Percentiles rank a stretch among this genome's conserved stretches.
Evolutionary conservation across 768 basidiomycete genomes (phyloP).

Genomic region (Lyophyllum shimeji): DNA sequence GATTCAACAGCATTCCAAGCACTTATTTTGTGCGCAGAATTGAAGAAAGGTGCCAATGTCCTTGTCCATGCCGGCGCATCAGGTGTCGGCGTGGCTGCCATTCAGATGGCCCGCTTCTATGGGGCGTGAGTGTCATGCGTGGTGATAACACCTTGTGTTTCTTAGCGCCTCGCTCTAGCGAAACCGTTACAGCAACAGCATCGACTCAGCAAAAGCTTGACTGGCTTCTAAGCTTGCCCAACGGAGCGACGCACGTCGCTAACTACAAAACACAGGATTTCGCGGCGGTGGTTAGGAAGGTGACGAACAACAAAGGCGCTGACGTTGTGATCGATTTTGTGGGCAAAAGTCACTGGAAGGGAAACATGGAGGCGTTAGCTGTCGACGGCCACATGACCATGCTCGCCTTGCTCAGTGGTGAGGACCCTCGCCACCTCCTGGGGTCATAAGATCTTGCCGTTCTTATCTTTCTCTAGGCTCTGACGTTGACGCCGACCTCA

Average conservation of each 20-base stretch:
- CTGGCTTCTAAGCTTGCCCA: slow-evolving; percentile 65
- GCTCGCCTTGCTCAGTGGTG: slow-evolving; percentile 67
- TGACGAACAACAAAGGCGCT: slow-evolving; percentile 69
- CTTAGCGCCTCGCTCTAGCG: slow-evolving; percentile 32
- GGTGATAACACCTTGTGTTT: neutral
- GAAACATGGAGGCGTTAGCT: slow-evolving; percentile 70
- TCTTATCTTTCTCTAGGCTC: slow-evolving; percentile 38
- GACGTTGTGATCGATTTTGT: slow-evolving; percentile 88
- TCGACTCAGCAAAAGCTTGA: slow-evolving; percentile 82
- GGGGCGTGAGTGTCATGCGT: slow-evolving; percentile 57
- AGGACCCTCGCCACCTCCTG: neutral
- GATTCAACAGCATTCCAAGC: slow-evolving; percentile 43
- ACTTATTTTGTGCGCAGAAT: slow-evolving; percentile 60
- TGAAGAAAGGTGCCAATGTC: slow-evolving; percentile 71
- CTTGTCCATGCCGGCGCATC: slow-evolving; percentile 91
- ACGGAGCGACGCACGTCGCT: slow-evolving; percentile 70
- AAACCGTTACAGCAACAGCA: slow-evolving; percentile 79
- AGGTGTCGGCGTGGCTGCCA: slow-evolving; percentile 86
- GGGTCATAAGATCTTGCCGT: neutral
- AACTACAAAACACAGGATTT: slow-evolving; percentile 90
- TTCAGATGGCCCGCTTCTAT: slow-evolving; percentile 76
- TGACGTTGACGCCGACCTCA: slow-evolving; percentile 54
- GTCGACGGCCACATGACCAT: slow-evolving; percentile 75
- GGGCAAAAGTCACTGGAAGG: slow-evolving; percentile 69
- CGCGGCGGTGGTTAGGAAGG: slow-evolving; percentile 64